Conservation (phyloP, 495 filamentous ascomycete genomes). For the Aspergillus haitiensis region DNA sequence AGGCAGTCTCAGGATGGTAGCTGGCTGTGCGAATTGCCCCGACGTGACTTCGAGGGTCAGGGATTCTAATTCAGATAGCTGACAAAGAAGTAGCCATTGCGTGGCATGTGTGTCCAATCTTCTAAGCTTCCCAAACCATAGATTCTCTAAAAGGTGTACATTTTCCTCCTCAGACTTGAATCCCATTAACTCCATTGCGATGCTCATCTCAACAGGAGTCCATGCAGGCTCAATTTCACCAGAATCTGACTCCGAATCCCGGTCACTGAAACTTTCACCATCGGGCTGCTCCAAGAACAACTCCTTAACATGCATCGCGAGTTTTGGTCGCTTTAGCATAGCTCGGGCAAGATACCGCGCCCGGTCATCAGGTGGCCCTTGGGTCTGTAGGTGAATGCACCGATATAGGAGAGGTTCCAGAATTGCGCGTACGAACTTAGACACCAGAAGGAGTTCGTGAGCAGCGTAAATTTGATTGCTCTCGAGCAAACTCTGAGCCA, state of each 20-base stretch:
- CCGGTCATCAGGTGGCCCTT: not conserved
- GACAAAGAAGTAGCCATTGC: conserved; percentile 2
- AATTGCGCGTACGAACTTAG: not conserved
- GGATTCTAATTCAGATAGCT: conserved; percentile 6
- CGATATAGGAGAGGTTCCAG: conserved; percentile 6
- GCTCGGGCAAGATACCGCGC: not conserved
- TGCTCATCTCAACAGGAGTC: not conserved
- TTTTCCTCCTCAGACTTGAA: not conserved
- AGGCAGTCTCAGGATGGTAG: not conserved
- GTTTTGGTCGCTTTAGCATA: not conserved
- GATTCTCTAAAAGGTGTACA: not conserved
- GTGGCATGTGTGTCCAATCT: not conserved
- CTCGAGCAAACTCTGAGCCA: not conserved
- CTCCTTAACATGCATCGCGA: not conserved
- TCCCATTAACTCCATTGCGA: not conserved
- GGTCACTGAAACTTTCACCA: not conserved
- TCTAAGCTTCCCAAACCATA: conserved; percentile 1
- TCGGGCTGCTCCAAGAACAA: not conserved
- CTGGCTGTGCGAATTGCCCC: not conserved
- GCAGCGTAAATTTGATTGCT: not conserved
- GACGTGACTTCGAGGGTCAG: not conserved
- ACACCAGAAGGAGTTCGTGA: conserved; percentile 2
- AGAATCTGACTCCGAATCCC: not conserved
- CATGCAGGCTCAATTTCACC: not conserved
- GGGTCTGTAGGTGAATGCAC: not conserved